Conservation (phyloP, 176 grass and related monocot species). For the Leersia perrieri region DNA sequence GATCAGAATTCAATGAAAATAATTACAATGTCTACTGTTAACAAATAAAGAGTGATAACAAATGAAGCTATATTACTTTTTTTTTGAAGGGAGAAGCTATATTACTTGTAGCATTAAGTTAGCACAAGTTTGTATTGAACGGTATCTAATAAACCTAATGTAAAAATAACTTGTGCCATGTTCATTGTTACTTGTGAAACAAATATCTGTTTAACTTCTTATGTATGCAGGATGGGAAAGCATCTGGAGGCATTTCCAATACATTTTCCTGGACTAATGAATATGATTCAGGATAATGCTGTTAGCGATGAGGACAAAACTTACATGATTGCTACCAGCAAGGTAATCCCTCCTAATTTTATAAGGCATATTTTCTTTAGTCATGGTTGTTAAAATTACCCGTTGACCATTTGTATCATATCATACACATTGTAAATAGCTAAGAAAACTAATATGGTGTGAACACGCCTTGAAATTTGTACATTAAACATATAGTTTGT, state of each 20-base stretch:
- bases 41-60: background rate
- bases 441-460: background rate
- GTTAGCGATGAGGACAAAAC: background rate
- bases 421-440: background rate
- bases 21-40: background rate
- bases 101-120: background rate
- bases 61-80: background rate
- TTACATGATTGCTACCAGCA: background rate
- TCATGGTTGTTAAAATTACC: background rate
- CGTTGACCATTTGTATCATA: background rate
- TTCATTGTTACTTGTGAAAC: background rate
- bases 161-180: background rate
- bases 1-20: background rate
- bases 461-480: background rate
- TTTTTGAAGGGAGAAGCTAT: too few species aligned
- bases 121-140: background rate
- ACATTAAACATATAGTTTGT: too few species aligned
- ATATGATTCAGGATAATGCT: background rate
- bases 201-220: background rate
- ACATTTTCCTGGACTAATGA: background rate
- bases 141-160: background rate
- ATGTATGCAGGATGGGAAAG: background rate
- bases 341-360: background rate
- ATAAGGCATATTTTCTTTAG: background rate
- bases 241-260: background rate